Percentiles rank a stretch among this genome's conserved stretches.
Conservation (phyloP, 2,329 filamentous ascomycete species). For the Aspergillus candidus region DNA sequence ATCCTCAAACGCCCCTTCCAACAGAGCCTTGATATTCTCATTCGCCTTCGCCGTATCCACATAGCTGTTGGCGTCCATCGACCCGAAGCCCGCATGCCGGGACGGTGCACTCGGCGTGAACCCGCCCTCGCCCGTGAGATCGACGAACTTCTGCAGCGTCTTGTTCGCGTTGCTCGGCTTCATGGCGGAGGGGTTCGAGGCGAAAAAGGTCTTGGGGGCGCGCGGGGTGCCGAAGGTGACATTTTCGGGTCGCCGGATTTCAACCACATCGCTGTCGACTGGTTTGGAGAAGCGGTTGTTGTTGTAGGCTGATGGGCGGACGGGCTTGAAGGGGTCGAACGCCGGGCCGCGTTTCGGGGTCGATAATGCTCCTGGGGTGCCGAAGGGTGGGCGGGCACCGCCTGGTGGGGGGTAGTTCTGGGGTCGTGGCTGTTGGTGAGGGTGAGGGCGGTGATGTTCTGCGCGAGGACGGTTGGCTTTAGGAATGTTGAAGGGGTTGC, state of each 20-base stretch:
- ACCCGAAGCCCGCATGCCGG: slow-evolving; percentile 46
- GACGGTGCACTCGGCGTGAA: slow-evolving; percentile 45
- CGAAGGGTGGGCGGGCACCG: slow-evolving; percentile 14
- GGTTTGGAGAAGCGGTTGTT: slow-evolving; percentile 20
- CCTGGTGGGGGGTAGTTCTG: slow-evolving; percentile 14
- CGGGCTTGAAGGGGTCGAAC: slow-evolving; percentile 37
- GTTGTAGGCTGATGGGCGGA: slow-evolving; percentile 33
- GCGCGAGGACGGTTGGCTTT: slow-evolving; percentile 44
- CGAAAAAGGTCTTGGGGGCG: slow-evolving; percentile 49
- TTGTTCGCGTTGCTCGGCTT: slow-evolving; percentile 38
- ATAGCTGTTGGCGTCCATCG: slow-evolving; percentile 49
- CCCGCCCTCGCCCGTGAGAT: slow-evolving; percentile 44
- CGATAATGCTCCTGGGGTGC: slow-evolving; percentile 14
- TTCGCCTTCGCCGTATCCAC: slow-evolving; percentile 46
- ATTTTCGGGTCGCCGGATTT: slow-evolving; percentile 47
- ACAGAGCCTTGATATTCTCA: slow-evolving; percentile 47
- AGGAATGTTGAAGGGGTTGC: slow-evolving; percentile 48
- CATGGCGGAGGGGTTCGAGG: slow-evolving; percentile 41
- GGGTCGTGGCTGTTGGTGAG: slow-evolving; percentile 16
- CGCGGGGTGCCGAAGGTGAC: slow-evolving; percentile 43
- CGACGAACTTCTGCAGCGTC: slow-evolving; percentile 43
- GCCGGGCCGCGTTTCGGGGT: slow-evolving; percentile 24
- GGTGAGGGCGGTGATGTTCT: slow-evolving; percentile 44
- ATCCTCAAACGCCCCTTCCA: slow-evolving; percentile 48
- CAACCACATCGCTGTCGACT: slow-evolving; percentile 31